Base-by-base conservation (phyloP, 257 asterid genomes). In the Apocynum venetum region DNA sequence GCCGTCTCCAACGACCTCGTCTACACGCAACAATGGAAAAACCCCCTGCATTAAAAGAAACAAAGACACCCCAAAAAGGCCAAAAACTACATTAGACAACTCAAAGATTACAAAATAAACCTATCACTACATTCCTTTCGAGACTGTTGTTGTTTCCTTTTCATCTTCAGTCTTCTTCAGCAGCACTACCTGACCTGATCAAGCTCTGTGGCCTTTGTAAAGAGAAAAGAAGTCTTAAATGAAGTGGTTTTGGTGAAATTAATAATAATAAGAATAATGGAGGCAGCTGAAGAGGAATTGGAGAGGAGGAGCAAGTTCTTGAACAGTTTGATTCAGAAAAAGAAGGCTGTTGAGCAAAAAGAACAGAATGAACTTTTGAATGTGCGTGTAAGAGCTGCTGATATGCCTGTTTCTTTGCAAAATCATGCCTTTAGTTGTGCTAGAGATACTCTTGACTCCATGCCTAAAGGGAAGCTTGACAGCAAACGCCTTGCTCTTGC, bases 241-340 rank as follows among this genome's bases (percentile, higher is more conserved):
- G 78, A 65, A 53, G 60, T 41, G 84, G 78, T 80, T 84, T 76
- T 75, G 75, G 31, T 25, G 31, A 25, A 25, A 25, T 25, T 25
- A 25, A 25, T 25, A 25, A 61, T 66, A 64, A 48, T 41, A 57
- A 8, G 67, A 72, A 56, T 38, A 46, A 94, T 92, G 97, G 97
- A 94, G 81, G 92, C 91, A 82, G 98, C 97, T 55, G 97, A 88
- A 77, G 83, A 77, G 70, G 98, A 94, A 82, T 66, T 94, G 81
- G 97, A 94, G 85, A 88, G 96, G 80, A 92, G 98, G 75, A 94
- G 97, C 86, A 89, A 86, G 82, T 94, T 92, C 91, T 84, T 94
- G 89, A 89, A 79, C 85, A 86, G 94, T 77, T 85, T 94, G 73
- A 92, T 94, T 73, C 77, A 87, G 85, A 91, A 85, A 85, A 87